These are phyloP conservation scores for Candida succiphila DNA, from an alignment of 805 yeast genomes.

Conservation along the genomic window DNA sequence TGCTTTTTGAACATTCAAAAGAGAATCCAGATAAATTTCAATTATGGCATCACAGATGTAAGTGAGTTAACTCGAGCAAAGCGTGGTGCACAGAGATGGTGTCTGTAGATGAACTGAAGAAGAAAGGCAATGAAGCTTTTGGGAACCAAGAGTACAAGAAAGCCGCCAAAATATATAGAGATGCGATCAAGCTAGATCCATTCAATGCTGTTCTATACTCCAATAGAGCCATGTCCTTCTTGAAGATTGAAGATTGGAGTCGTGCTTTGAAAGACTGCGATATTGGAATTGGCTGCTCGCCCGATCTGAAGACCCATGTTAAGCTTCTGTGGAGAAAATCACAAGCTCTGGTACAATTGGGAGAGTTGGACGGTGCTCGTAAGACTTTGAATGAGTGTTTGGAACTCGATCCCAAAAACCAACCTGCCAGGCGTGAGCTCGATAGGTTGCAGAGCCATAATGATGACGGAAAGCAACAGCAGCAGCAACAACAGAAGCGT, in stretches of 20 bases:
- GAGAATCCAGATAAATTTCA: too few species aligned
- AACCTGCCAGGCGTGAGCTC: constrained; percentile 27
- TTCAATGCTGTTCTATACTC: constrained; percentile 47
- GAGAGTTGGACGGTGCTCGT: constrained; percentile 18
- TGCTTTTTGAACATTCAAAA: too few species aligned
- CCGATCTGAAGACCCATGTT: constrained; percentile 22
- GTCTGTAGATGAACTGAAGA: constrained; percentile 26
- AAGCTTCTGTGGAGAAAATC: constrained; percentile 48
- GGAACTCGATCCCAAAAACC: constrained; percentile 30
- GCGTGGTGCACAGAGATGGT: too few species aligned
- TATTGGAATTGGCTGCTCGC: constrained; percentile 29
- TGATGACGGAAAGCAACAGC: background rate
- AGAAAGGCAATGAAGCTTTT: constrained; percentile 47
- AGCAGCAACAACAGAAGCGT: background rate
- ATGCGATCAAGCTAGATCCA: constrained; percentile 43
- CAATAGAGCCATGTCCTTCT: constrained; percentile 59
- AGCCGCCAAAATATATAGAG: constrained; percentile 45
- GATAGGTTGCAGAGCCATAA: constrained; percentile 6
- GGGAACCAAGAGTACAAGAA: constrained; percentile 28
- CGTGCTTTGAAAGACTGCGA: constrained; percentile 42
- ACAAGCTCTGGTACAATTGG: constrained; percentile 24
- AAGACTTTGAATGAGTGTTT: constrained; percentile 26
- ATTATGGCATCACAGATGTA: too few species aligned
- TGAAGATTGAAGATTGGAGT: constrained; percentile 39
- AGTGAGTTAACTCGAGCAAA: too few species aligned